Evolutionary conservation across 352 stramenopile genomes (phyloP), one percentile per base, ranked within the genome.

Genomic region (Pythium periplocum): DNA sequence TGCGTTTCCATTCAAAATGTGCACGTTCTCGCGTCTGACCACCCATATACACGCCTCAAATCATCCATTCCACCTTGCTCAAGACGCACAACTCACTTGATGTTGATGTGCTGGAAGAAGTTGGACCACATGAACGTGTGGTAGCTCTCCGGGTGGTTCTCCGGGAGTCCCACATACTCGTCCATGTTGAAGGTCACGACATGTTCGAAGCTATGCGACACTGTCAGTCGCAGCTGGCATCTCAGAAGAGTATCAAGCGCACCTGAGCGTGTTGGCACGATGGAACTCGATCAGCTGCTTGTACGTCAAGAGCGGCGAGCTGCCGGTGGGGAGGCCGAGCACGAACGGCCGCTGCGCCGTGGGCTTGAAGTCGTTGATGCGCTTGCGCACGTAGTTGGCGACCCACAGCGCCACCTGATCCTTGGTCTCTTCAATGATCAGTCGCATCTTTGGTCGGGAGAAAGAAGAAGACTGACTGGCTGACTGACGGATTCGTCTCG

Each of bases 121-220:
- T 96, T 81, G 38, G 78, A 76, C 81, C 83, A 93, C 87, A 96
- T 96, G 69, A 96, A 96, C 48, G 79, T 68, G 68, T 96, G 86
- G 65, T 96, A 96, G 65, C 75, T 90, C 64, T 96, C 83, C 11
- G 80, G 80, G 54, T 96, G 87, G 33, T 81, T 76, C 57, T 85
- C 66, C 2, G 84, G 65, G 32, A 96, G 54, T 41, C 64, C 68
- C 41, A 93, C 83, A 63, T 96, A 96, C 68, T 96, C 87, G 65
- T 96, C 87, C 86, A 96, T 96, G 60, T 96, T 96, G 66, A 96
- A 95, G 26, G 87, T 96, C 53, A 95, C 78, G 8, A 96, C 85
- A 54, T 96, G 68, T 59, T 90, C 61, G 53, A 96, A 96, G 64
- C 75, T 87, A 31, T 59, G 37, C 43, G 17, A 48, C 43, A 48